Percentiles rank a stretch among this genome's conserved stretches.
These are phyloP conservation scores for Coemansia sp. DNA, from an alignment of 371 early-diverging fungal genomes.

Conservation along the genomic window DNA sequence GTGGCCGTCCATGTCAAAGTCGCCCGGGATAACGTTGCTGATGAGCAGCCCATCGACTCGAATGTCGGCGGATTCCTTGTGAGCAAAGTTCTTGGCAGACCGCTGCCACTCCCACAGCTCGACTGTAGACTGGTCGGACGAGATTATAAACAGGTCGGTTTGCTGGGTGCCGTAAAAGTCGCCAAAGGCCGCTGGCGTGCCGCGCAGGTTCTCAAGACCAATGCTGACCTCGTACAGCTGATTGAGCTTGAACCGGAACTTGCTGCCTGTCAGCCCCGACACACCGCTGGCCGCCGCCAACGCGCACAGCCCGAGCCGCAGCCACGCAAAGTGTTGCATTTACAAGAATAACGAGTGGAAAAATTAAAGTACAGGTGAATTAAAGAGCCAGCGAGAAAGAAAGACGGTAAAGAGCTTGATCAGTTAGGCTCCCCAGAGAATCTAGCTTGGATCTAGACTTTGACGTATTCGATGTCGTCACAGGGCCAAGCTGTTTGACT, in stretches of 20 bases:
- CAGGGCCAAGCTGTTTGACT: background rate
- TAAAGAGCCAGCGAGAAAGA: background rate
- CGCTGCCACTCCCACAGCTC: constrained; percentile 68
- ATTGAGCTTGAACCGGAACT: constrained; percentile 46
- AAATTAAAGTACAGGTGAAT: background rate
- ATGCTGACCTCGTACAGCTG: constrained; percentile 56
- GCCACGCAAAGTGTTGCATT: constrained; percentile 7
- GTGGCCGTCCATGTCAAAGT: constrained; percentile 83
- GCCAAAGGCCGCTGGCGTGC: constrained; percentile 78
- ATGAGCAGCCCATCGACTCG: constrained; percentile 52
- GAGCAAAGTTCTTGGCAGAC: constrained; percentile 19
- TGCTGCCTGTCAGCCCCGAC: constrained; percentile 9
- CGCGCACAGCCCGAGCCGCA: background rate
- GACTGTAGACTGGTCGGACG: constrained; percentile 62
- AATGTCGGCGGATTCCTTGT: constrained; percentile 44
- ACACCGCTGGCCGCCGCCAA: background rate
- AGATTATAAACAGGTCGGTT: constrained; percentile 75
- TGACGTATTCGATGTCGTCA: background rate
- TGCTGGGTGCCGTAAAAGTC: constrained; percentile 88
- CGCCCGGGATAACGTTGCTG: constrained; percentile 77
- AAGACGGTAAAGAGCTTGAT: too few relatives aligned
- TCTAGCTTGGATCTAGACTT: background rate
- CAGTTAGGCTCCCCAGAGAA: background rate
- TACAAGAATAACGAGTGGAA: background rate
- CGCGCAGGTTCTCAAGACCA: constrained; percentile 65